A percentile compares a stretch with the other conserved stretches of the same genome.
phyloP scores from a whole-genome alignment of 139 green algal genomes.

The Bryopsis sp. region DNA sequence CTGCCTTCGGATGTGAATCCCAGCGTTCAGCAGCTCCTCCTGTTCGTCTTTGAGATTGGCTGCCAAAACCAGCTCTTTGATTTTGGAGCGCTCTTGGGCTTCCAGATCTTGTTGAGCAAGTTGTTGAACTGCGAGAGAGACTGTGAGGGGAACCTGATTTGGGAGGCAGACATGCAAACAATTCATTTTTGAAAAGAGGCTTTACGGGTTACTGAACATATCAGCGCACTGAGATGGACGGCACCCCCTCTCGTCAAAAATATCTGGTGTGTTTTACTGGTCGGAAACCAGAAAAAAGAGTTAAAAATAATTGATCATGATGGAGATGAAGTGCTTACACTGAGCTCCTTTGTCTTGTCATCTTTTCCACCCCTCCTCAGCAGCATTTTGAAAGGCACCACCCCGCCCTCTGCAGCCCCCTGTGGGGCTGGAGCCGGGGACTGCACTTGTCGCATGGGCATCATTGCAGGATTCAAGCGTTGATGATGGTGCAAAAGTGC shows the following conservation, averaged over 20 bases:
- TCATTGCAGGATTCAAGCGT: neutral
- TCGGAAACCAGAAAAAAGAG: too few species aligned
- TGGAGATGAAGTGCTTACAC: too few species aligned
- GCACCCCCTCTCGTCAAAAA: too few species aligned
- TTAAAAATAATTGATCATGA: too few species aligned
- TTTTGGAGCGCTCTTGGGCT: constrained; percentile 52
- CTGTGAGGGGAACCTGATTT: constrained; percentile 38
- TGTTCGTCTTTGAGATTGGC: constrained; percentile 29
- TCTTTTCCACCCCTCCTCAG: constrained; percentile 47
- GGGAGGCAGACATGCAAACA: neutral
- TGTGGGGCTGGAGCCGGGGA: neutral
- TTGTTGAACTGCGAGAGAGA: constrained; percentile 33
- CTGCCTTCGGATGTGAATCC: neutral
- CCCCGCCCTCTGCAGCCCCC: neutral
- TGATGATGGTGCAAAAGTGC: constrained; percentile 13
- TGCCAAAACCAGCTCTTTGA: constrained; percentile 73
- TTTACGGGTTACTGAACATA: too few species aligned
- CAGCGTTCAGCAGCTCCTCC: constrained; percentile 10
- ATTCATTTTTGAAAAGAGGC: neutral
- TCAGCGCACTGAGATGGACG: too few species aligned
- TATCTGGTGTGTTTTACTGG: too few species aligned
- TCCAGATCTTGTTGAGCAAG: constrained; percentile 38
- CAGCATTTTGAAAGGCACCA: constrained; percentile 42
- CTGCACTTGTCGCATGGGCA: neutral
- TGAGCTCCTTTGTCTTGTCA: constrained; percentile 33